Base-by-base conservation (phyloP, 139 green algal species). In the Axilococcus clingmanii region DNA sequence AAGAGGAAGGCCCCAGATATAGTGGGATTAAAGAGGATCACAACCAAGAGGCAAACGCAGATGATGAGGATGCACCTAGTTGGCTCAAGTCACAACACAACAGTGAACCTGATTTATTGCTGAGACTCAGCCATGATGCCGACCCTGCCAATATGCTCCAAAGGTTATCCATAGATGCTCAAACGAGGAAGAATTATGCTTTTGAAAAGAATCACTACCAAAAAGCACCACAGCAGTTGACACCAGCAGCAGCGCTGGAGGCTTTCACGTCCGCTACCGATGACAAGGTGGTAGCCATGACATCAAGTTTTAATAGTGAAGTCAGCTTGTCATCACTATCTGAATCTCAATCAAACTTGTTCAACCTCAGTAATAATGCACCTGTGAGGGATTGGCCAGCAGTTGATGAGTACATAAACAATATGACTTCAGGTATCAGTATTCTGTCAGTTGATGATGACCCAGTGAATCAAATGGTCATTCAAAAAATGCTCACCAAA, bases 361-460 rank as follows among this genome's bases (percentile, higher is more conserved):
- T 48, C 20, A 48, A 48, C 7, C 40, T 38, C 12, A 9, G n/a
- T n/a, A 24, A 17, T 43, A n/a, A 43, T 43, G 22, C 17, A 24
- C 19, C 20, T 43, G 19, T 43, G 36, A 43, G 36, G 22, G 36
- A 43, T n/a, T n/a, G 19, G 7, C 16, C 15, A 15, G 29, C 31
- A 29, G 28, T 17, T 9, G 34, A 44, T 32, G 14, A 44, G 34
- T 2, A 5, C 55, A 17, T 23, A n/a, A 2, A 30, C 32, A 9
- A 15, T 9, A 27, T 11, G 4, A 1, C 42, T 41, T 25, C 41
- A 47, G 40, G 29, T 19, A 36, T 48, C 11, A 63, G 61, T 35
- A 61, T 83, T 55, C 54, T 85, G 42, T 61, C 29, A 4, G 77
- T 83, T 25, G 77, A 85, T 36, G 77, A 85, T 48, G 71, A 83